These are phyloP conservation scores for Thielaviopsis euricoi DNA, from an alignment of 2,329 filamentous ascomycete species.

Conservation along the genomic window DNA sequence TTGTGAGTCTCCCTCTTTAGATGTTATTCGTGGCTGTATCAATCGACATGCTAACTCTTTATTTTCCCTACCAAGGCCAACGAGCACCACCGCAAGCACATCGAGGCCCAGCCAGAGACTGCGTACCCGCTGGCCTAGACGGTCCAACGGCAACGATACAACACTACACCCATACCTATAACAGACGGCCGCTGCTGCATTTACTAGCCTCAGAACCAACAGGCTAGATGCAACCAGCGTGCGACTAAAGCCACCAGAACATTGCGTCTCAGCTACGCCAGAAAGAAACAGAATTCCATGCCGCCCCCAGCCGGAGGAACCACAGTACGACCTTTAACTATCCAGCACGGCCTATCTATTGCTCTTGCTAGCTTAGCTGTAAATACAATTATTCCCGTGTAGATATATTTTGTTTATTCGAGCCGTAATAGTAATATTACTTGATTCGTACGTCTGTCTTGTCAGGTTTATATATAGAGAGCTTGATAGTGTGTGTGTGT, in stretches of 20 bases:
- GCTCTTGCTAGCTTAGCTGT: background rate
- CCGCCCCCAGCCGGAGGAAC: background rate
- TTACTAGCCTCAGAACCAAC: background rate
- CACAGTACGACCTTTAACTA: background rate
- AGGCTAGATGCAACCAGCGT: background rate
- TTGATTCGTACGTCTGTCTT: no score
- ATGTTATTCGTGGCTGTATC: background rate
- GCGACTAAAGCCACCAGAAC: background rate
- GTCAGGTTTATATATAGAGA: no score
- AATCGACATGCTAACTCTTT: slow-evolving; percentile 11
- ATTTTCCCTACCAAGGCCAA: slow-evolving; percentile 53
- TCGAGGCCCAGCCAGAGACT: slow-evolving; percentile 65
- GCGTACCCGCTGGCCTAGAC: slow-evolving; percentile 58
- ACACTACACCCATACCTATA: background rate
- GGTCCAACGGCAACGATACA: background rate
- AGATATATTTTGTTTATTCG: no score
- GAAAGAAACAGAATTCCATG: background rate
- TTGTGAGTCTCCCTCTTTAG: slow-evolving; percentile 40
- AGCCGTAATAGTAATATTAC: no score
- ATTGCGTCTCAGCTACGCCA: background rate
- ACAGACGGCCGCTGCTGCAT: background rate
- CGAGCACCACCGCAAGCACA: slow-evolving; percentile 69
- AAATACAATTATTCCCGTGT: background rate
- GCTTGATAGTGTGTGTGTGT: no score
- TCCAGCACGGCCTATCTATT: background rate